Base-by-base conservation (phyloP, 2,329 filamentous ascomycete genomes). In the Gyromitra esculenta region DNA sequence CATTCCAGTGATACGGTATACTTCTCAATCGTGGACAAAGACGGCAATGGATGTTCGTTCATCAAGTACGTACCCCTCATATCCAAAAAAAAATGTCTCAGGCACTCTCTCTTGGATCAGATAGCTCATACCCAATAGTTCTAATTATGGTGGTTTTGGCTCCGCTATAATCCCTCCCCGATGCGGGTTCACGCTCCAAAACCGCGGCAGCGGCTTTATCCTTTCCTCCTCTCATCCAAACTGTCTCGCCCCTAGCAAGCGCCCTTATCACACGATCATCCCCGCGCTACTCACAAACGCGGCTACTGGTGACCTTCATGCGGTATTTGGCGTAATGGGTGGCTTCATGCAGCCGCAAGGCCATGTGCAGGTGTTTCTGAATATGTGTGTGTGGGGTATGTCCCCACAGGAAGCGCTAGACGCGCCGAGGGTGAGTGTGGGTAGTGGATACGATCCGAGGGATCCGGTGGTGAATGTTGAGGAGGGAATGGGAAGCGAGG, bases 211-310 rank as follows among this genome's bases (percentile, higher is more conserved):
- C 45, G 96, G 95, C 83, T 98, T 99, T 84, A 89, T 87, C 0
- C 87, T 99, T 0, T 85, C 88, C 5, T 9, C 52, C 6, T 83
- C 86, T 0, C 85, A 97, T 82, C 80, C 80, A 0, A 98, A 98
- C 82, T 87, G 87, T 21, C 86, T 97, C 15, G 92, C 89, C 6
- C 92, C 94, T 0, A 86, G 90, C 45, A 98, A 98, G 86, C 85
- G 96, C 59, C 96, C 96, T 0, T 99, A 98, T 84, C 96, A 98
- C 84, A 99, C 96, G 67, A 98, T 98, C 83, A 99, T 98, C 81
- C 95, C 96, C 0, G 95, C 92, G 0, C 87, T 98, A 83, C 89
- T 95, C 18, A 98, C 96, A 0, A 93, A 96, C 80, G 83, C 63
- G 21, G 75, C 39, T 18, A 66, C 37, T 67, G 89, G 89, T 35